A percentile compares a stretch with the other conserved stretches of the same genome.
These are phyloP conservation scores for Alopecurus myosuroides DNA, from an alignment of 176 grass and related monocot species.

Conservation along the genomic window DNA sequence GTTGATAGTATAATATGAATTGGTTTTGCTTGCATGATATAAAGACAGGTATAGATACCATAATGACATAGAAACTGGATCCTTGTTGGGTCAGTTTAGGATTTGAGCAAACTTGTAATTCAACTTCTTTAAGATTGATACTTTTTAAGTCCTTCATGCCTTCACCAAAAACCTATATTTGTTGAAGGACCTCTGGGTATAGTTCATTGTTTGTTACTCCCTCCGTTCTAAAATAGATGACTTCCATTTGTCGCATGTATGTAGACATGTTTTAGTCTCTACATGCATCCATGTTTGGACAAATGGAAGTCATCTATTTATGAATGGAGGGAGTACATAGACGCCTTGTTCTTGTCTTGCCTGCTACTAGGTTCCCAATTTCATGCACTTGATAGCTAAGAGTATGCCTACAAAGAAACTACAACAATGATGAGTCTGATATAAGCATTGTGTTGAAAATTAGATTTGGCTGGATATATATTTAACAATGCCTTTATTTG, in stretches of 20 bases:
- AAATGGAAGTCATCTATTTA: no score
- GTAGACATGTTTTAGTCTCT: no score
- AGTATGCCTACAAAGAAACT: not conserved
- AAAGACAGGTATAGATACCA: not conserved
- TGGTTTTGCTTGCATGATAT: not conserved
- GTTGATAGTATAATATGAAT: conserved; percentile 11
- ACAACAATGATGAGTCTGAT: not conserved
- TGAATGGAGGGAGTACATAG: no score
- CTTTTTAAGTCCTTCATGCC: not conserved
- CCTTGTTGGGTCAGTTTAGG: not conserved
- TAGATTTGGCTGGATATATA: not conserved
- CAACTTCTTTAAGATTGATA: not conserved
- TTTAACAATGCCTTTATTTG: not conserved
- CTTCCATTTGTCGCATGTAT: no score
- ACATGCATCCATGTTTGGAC: no score
- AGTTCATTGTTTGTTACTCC: conserved; percentile 1
- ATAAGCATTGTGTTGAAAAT: not conserved
- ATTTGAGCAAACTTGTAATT: not conserved
- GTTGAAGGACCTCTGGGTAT: not conserved
- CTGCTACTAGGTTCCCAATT: not conserved
- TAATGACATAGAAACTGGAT: not conserved
- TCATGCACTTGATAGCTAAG: not conserved
- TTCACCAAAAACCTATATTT: not conserved
- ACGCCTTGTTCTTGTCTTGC: not conserved
- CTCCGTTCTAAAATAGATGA: no score